phyloP scores from a whole-genome alignment of 306 rosid species.

The Malus asiatica region DNA sequence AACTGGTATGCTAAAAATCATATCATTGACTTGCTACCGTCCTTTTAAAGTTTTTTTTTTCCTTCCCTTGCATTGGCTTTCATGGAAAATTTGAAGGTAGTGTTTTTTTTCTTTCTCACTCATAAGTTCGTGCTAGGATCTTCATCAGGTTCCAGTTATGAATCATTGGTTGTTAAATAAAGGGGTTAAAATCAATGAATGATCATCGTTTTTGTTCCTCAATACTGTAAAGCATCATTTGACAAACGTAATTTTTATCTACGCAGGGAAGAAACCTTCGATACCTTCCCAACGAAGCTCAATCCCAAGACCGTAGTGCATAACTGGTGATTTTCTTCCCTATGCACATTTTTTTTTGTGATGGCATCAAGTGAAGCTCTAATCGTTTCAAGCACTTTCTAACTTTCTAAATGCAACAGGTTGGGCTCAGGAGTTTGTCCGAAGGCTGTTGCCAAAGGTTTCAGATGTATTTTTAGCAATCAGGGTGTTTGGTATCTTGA shows the following conservation, averaged over 20 bases:
- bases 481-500: conserved; percentile 97
- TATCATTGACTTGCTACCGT: not conserved
- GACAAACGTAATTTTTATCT: conserved; percentile 17
- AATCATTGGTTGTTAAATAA: not conserved
- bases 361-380: conserved; percentile 3
- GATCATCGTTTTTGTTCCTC: not conserved
- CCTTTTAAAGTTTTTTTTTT: not conserved
- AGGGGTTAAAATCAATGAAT: not conserved
- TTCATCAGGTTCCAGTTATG: not conserved
- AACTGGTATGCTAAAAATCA: conserved; percentile 59
- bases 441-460: conserved; percentile 74
- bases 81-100: not conserved
- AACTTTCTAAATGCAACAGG: conserved; percentile 34
- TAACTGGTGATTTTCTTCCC: conserved; percentile 64
- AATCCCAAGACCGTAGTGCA: conserved; percentile 81
- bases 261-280: conserved; percentile 95
- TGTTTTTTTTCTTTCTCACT: not conserved
- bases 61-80: not conserved
- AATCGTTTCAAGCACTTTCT: conserved; percentile 1
- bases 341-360: conserved; percentile 8
- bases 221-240: not conserved
- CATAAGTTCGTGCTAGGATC: not conserved
- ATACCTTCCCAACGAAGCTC: conserved; percentile 62
- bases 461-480: conserved; percentile 92
- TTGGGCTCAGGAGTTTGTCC: conserved; percentile 82